These are phyloP conservation scores for Didymella lethalis DNA, from an alignment of 2,329 filamentous ascomycete species.

Conservation along the genomic window DNA sequence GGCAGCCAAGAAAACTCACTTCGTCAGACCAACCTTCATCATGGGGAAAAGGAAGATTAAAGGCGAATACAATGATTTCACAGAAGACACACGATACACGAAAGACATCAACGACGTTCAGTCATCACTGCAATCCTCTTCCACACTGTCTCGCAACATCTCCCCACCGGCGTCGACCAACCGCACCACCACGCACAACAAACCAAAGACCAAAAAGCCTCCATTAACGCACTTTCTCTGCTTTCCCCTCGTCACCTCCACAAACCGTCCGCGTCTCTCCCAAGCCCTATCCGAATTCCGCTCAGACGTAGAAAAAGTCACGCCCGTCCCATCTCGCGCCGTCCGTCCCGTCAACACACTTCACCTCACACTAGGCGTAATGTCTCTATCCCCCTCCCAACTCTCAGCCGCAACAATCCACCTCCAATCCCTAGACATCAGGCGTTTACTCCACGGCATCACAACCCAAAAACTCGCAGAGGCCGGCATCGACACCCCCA, in stretches of 20 bases:
- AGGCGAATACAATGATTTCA: conserved; percentile 46
- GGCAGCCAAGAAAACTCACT: not conserved
- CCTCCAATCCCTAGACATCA: conserved; percentile 57
- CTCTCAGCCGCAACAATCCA: conserved; percentile 55
- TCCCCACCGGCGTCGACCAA: conserved; percentile 25
- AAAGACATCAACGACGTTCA: conserved; percentile 38
- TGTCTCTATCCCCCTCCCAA: conserved; percentile 68
- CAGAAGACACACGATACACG: conserved; percentile 44
- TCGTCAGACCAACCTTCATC: conserved; percentile 4
- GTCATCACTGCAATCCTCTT: conserved; percentile 31
- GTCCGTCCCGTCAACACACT: conserved; percentile 80
- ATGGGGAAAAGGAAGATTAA: conserved; percentile 45
- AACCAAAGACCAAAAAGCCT: conserved; percentile 48
- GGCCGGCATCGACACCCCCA: conserved; percentile 24
- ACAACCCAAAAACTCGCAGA: conserved; percentile 25
- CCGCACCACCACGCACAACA: conserved; percentile 21
- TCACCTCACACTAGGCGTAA: conserved; percentile 86
- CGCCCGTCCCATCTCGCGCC: conserved; percentile 69
- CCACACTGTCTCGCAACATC: conserved; percentile 18
- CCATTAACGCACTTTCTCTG: conserved; percentile 77
- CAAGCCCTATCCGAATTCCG: conserved; percentile 68
- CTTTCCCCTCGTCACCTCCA: conserved; percentile 71
- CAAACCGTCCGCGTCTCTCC: conserved; percentile 71
- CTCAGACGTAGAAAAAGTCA: conserved; percentile 54
- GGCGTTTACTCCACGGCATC: conserved; percentile 29